A percentile compares a stretch with the other conserved stretches of the same genome.
Conservation (phyloP, 2,329 filamentous ascomycete species). For the Microsporum canis region DNA sequence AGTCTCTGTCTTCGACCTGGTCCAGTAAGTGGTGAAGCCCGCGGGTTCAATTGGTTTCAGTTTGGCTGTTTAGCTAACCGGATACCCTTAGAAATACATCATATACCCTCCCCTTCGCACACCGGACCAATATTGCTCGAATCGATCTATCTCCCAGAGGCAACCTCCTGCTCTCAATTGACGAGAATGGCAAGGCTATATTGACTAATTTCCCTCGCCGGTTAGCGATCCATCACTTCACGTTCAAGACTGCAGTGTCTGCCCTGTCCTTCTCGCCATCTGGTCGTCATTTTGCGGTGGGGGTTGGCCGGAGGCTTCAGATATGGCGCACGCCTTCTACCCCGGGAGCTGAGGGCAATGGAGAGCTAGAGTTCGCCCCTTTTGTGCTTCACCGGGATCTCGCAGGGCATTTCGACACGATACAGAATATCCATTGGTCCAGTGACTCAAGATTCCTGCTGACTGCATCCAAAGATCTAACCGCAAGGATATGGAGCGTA, state of each 20-base stretch:
- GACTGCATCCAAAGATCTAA: slow-evolving; percentile 82
- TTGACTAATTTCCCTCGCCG: slow-evolving; percentile 80
- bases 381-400: slow-evolving; percentile 83
- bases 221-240: slow-evolving; percentile 85
- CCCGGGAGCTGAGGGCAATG: slow-evolving; percentile 64
- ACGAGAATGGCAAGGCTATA: slow-evolving; percentile 89
- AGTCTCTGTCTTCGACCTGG: slow-evolving; percentile 89
- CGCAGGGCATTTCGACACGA: slow-evolving; percentile 75
- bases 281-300: slow-evolving; percentile 81
- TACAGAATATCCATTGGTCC: slow-evolving; percentile 87
- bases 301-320: slow-evolving; percentile 75
- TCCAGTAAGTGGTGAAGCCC: slow-evolving; percentile 56
- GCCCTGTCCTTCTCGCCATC: slow-evolving; percentile 84
- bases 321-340: slow-evolving; percentile 93
- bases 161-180: slow-evolving; percentile 83
- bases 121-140: slow-evolving; percentile 83
- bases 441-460: slow-evolving; percentile 92
- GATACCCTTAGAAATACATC: slow-evolving; percentile 29
- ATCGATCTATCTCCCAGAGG: slow-evolving; percentile 81
- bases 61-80: background rate
- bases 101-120: slow-evolving; percentile 57
- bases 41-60: background rate
- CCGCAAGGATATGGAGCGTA: slow-evolving; percentile 88
- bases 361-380: slow-evolving; percentile 85
- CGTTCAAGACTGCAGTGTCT: slow-evolving; percentile 74